A percentile compares a stretch with the other conserved stretches of the same genome.
These are phyloP conservation scores for Neonectria sp. DNA, from an alignment of 2,329 filamentous ascomycete genomes.

Conservation along the genomic window DNA sequence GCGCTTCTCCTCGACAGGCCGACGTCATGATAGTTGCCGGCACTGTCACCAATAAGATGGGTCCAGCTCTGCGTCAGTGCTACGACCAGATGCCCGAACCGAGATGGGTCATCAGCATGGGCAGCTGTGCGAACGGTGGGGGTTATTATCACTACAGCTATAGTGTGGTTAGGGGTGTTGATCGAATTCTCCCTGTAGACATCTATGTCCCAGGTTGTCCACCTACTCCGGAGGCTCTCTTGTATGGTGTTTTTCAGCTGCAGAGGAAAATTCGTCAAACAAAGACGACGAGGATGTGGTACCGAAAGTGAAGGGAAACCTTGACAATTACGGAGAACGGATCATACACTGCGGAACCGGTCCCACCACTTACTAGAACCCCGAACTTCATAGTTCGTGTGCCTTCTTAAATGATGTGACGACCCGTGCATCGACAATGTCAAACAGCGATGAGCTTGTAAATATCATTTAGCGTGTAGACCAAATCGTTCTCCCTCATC, in stretches of 20 bases:
- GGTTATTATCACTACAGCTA: conserved; percentile 7
- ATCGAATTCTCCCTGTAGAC: conserved; percentile 4
- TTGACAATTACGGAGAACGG: neutral
- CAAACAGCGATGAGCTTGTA: too few relatives aligned
- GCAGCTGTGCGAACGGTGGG: neutral
- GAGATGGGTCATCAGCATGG: conserved; percentile 8
- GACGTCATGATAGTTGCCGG: conserved; percentile 6
- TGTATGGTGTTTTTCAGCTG: neutral
- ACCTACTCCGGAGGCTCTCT: neutral
- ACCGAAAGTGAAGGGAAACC: neutral
- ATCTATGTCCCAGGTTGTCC: conserved; percentile 1
- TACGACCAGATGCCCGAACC: conserved; percentile 5
- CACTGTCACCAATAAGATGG: conserved; percentile 4
- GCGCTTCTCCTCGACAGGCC: neutral
- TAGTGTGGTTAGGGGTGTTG: neutral
- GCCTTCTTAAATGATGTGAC: neutral
- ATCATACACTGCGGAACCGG: neutral
- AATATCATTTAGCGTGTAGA: too few relatives aligned
- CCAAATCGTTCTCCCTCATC: too few relatives aligned
- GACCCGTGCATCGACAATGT: too few relatives aligned
- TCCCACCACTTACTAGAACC: too few relatives aligned
- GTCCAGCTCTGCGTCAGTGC: neutral
- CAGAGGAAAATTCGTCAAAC: conserved; percentile 3
- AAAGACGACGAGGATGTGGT: conserved; percentile 3
- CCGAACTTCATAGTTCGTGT: neutral